These are phyloP conservation scores for Neolentinus lepideus DNA, from an alignment of 1,284 basidiomycete genomes.

Conservation along the genomic window DNA sequence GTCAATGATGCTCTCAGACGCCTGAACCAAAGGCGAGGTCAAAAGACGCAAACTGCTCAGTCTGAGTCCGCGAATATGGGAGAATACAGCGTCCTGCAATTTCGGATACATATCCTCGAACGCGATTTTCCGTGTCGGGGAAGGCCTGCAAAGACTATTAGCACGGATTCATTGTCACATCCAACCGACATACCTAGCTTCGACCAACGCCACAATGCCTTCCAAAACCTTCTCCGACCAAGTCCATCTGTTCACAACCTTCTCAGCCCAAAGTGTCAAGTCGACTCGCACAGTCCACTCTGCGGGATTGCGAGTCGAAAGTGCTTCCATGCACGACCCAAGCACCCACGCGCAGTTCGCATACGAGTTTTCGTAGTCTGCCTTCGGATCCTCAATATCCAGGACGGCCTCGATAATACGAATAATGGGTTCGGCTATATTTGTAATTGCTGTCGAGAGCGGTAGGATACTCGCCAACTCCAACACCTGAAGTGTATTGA, in stretches of 20 bases:
- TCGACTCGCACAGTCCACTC: constrained; percentile 41
- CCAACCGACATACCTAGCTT: constrained; percentile 32
- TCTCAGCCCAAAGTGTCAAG: constrained; percentile 36
- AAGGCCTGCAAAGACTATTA: neutral
- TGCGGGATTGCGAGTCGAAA: constrained; percentile 31
- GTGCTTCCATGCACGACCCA: constrained; percentile 36
- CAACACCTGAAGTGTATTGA: constrained; percentile 32
- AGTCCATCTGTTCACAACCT: constrained; percentile 44
- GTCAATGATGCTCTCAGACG: constrained; percentile 39
- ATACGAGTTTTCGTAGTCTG: constrained; percentile 25
- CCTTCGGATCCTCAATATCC: constrained; percentile 22
- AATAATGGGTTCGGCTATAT: constrained; percentile 38
- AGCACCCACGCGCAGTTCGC: constrained; percentile 47
- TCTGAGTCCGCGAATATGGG: constrained; percentile 51
- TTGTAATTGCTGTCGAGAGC: constrained; percentile 41
- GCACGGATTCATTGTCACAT: neutral
- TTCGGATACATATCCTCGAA: constrained; percentile 40
- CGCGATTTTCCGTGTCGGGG: constrained; percentile 15
- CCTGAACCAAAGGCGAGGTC: constrained; percentile 33
- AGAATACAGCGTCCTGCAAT: constrained; percentile 42
- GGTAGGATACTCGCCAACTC: constrained; percentile 45
- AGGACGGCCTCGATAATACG: constrained; percentile 41
- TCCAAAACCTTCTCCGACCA: constrained; percentile 51
- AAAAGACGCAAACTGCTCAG: constrained; percentile 51
- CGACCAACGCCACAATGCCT: constrained; percentile 43